Evolutionary conservation across 768 basidiomycete species (phyloP).

Genomic region (Coprinopsis strossmayeri): DNA sequence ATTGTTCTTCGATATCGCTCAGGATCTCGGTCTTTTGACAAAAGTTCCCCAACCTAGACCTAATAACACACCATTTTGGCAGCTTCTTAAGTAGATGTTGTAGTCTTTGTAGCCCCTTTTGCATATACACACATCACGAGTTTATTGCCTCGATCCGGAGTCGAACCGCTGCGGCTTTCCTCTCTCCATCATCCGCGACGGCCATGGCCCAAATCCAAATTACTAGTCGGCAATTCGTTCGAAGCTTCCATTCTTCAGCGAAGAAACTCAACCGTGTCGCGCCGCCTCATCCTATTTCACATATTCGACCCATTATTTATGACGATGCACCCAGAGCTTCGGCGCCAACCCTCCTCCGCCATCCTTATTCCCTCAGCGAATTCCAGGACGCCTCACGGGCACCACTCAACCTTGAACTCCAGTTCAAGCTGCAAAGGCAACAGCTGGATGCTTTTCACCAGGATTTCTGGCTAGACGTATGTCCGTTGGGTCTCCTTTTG

Average conservation of each 20-base stretch:
- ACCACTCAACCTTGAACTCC: conserved; percentile 47
- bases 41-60: conserved; percentile 22
- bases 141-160: too few relatives aligned
- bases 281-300: conserved; percentile 71
- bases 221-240: conserved; percentile 16
- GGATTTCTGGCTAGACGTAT: conserved; percentile 74
- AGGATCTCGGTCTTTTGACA: conserved; percentile 32
- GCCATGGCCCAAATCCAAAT: not conserved
- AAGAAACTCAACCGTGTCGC: conserved; percentile 40
- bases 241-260: conserved; percentile 34
- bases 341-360: conserved; percentile 31
- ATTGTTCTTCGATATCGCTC: conserved; percentile 37
- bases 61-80: conserved; percentile 26
- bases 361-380: conserved; percentile 78
- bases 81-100: conserved; percentile 22
- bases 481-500: conserved; percentile 21
- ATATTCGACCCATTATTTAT: conserved; percentile 76
- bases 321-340: conserved; percentile 42
- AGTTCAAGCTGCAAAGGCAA: conserved; percentile 64
- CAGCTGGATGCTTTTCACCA: conserved; percentile 73
- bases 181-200: not conserved
- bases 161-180: not conserved
- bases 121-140: too few relatives aligned
- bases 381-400: conserved; percentile 37
- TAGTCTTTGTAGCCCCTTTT: conserved; percentile 2